These are phyloP conservation scores for Penicillium sp. DNA, from an alignment of 2,329 filamentous ascomycete species.

Conservation along the genomic window DNA sequence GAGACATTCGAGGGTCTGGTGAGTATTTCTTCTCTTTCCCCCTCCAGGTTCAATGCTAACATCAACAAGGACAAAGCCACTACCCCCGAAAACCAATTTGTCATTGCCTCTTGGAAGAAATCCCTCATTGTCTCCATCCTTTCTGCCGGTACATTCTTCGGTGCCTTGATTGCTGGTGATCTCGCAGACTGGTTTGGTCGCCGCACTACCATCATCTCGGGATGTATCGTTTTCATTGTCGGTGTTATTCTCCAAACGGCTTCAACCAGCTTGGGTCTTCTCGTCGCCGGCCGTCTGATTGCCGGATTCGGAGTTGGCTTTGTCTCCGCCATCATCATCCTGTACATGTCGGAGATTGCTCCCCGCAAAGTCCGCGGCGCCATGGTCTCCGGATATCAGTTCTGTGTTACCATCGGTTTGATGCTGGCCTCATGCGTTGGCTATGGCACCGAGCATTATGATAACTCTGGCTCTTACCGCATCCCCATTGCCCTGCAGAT, in stretches of 20 bases:
- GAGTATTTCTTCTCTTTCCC: constrained; percentile 7
- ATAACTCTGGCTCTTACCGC: constrained; percentile 64
- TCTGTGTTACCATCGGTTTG: constrained; percentile 74
- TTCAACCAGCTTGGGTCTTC: constrained; percentile 50
- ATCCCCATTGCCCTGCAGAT: constrained; percentile 78
- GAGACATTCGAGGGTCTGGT: constrained; percentile 33
- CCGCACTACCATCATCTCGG: constrained; percentile 60
- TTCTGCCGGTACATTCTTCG: constrained; percentile 71
- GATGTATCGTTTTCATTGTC: constrained; percentile 64
- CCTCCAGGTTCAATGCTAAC: background rate
- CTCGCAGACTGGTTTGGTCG: constrained; percentile 66
- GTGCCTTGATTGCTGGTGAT: constrained; percentile 70
- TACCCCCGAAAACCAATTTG: constrained; percentile 33
- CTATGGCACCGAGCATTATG: constrained; percentile 61
- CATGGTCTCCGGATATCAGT: constrained; percentile 76
- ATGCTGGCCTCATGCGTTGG: constrained; percentile 68
- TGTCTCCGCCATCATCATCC: constrained; percentile 71
- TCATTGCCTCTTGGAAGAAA: constrained; percentile 46
- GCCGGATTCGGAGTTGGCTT: constrained; percentile 75
- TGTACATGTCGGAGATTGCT: constrained; percentile 79
- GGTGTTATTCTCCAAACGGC: constrained; percentile 64
- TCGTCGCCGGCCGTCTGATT: constrained; percentile 68
- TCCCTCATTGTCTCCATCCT: constrained; percentile 70
- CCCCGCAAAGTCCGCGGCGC: constrained; percentile 71
- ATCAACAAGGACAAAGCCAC: constrained; percentile 22